Percentiles rank a stretch among this genome's conserved stretches.
phyloP scores from a whole-genome alignment of 352 stramenopile species.

The Phytopythium helicoides region DNA sequence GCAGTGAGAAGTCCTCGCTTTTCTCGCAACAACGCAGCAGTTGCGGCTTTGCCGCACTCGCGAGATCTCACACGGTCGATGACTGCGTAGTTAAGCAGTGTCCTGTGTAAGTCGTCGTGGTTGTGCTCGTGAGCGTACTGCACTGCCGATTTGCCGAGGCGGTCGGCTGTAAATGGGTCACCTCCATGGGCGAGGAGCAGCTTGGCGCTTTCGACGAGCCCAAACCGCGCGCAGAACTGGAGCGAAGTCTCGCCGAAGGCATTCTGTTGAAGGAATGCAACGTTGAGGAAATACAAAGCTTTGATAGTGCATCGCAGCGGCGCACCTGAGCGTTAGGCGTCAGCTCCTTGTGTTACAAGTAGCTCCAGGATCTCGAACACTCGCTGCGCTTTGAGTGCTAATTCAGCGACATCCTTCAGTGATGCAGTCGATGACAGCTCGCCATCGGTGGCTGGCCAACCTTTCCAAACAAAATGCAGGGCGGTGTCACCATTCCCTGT shows the following conservation, averaged over 20 bases:
- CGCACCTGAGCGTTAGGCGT: conserved; percentile 62
- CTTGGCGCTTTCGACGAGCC: conserved; percentile 50
- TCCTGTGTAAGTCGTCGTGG: conserved; percentile 30
- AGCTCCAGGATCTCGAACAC: conserved; percentile 34
- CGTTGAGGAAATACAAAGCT: neutral
- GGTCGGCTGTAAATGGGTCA: conserved; percentile 30
- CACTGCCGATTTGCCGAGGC: conserved; percentile 35
- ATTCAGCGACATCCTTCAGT: conserved; percentile 27
- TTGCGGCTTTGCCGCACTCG: conserved; percentile 26
- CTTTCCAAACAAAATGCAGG: conserved; percentile 58
- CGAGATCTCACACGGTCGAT: conserved; percentile 34
- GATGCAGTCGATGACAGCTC: conserved; percentile 8
- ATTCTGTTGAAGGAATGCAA: conserved; percentile 32
- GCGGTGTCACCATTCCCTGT: conserved; percentile 71
- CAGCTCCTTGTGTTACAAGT: conserved; percentile 27
- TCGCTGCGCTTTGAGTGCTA: conserved; percentile 31
- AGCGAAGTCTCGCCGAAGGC: conserved; percentile 56
- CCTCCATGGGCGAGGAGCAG: conserved; percentile 45
- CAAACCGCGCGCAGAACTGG: conserved; percentile 50
- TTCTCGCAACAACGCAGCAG: conserved; percentile 26
- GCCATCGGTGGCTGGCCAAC: conserved; percentile 22
- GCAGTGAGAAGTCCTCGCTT: conserved; percentile 40
- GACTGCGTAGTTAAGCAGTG: conserved; percentile 40
- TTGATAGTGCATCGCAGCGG: neutral
- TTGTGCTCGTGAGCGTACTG: conserved; percentile 33